Evolutionary conservation across 257 asterid species (phyloP).

Genomic region (Sherardia arvensis): DNA sequence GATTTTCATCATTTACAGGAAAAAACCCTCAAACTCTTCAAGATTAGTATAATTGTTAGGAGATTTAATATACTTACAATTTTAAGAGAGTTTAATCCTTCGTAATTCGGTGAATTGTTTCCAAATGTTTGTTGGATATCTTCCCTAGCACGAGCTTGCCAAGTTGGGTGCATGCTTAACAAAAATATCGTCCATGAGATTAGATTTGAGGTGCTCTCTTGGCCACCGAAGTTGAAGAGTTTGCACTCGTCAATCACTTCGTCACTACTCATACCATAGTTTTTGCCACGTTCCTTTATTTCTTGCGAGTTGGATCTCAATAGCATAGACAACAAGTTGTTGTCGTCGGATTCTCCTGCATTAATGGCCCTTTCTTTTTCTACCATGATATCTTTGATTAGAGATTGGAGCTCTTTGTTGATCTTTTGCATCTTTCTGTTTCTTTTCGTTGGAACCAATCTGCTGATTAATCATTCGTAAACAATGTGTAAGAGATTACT

Average conservation of each 20-base stretch:
- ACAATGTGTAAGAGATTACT: too few relatives aligned
- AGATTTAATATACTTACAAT: constrained; percentile 25
- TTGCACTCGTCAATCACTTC: constrained; percentile 58
- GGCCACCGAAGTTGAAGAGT: constrained; percentile 43
- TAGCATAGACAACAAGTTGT: constrained; percentile 29
- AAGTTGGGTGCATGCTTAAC: constrained; percentile 30
- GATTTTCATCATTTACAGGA: too few relatives aligned
- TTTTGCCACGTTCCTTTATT: constrained; percentile 26
- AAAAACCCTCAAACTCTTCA: too few relatives aligned
- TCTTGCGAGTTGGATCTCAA: constrained; percentile 30
- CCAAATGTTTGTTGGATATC: constrained; percentile 35
- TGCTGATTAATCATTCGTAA: constrained; percentile 1
- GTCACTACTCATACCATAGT: constrained; percentile 34
- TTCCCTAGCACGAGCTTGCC: constrained; percentile 50
- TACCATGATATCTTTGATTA: constrained; percentile 19
- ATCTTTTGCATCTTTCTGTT: constrained; percentile 35
- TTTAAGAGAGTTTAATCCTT: constrained; percentile 46
- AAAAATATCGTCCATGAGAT: constrained; percentile 42
- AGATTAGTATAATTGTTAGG: too few relatives aligned
- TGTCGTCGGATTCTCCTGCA: constrained; percentile 14
- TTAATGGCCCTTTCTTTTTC: constrained; percentile 21
- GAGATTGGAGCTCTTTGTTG: constrained; percentile 21
- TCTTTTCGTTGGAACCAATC: constrained; percentile 35
- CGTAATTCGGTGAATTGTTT: constrained; percentile 22
- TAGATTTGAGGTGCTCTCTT: constrained; percentile 39